A percentile compares a stretch with the other conserved stretches of the same genome.
These are phyloP conservation scores for Aureobasidium sp. DNA, from an alignment of 2,329 filamentous ascomycete species.

Conservation along the genomic window DNA sequence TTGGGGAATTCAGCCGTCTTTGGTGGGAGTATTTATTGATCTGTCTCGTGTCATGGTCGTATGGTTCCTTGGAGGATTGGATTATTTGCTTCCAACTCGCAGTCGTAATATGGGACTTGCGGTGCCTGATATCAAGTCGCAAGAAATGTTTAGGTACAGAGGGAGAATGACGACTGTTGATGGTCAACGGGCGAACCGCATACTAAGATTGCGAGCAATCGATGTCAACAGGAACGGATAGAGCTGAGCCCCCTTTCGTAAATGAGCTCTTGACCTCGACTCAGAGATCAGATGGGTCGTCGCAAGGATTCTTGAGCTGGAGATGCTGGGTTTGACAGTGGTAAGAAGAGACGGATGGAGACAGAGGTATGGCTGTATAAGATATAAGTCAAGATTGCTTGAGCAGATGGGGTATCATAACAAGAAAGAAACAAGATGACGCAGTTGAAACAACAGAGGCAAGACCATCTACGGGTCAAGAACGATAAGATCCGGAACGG, in stretches of 20 bases:
- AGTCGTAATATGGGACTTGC: neutral
- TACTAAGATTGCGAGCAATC: conserved; percentile 11
- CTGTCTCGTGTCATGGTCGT: conserved; percentile 4
- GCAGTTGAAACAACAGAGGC: neutral
- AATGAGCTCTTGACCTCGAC: neutral
- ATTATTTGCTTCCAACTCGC: neutral
- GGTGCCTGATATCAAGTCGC: neutral
- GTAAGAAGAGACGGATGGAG: neutral
- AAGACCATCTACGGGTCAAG: conserved; percentile 1
- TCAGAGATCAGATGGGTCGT: neutral
- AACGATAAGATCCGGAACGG: conserved; percentile 63
- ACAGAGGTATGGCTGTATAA: neutral
- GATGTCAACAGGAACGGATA: conserved; percentile 15
- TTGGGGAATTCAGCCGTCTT: neutral
- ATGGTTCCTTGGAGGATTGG: neutral
- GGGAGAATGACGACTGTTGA: conserved; percentile 1
- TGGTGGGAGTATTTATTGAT: neutral
- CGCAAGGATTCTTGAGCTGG: too few relatives aligned
- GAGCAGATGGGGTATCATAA: conserved; percentile 10
- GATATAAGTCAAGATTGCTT: neutral
- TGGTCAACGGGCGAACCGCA: conserved; percentile 10
- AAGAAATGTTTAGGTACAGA: neutral
- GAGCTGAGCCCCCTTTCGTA: neutral
- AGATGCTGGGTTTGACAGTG: neutral
- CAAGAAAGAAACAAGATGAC: neutral